Conservation (phyloP, 176 grass and related monocot genomes). For the Zoysia japonica region DNA sequence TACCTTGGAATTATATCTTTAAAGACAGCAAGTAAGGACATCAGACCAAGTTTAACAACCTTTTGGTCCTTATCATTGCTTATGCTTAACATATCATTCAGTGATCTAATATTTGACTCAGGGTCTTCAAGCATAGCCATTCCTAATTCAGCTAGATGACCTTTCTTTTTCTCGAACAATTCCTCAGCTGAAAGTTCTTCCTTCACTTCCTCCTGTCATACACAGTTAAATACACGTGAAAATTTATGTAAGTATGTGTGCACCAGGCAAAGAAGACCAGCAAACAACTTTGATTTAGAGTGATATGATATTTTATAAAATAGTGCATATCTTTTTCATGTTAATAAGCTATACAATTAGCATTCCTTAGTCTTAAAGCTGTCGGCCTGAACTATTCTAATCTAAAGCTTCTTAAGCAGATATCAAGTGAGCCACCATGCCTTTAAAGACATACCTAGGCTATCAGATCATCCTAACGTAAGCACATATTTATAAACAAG, state of each 20-base stretch:
- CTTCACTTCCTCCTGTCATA: conserved; percentile 72
- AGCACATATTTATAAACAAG: conserved; percentile 15
- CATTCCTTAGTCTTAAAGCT: not conserved
- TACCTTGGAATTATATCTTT: conserved; percentile 84
- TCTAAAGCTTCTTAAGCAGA: not conserved
- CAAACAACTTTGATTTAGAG: not conserved
- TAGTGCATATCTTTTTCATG: not conserved
- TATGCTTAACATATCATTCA: conserved; percentile 80
- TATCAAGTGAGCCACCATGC: not conserved
- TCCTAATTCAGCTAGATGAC: conserved; percentile 83
- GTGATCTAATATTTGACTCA: conserved; percentile 78
- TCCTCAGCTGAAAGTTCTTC: conserved; percentile 95
- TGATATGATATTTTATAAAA: conserved; percentile 5
- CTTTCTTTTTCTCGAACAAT: conserved; percentile 83
- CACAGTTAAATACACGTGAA: conserved; percentile 16
- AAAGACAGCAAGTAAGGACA: conserved; percentile 94
- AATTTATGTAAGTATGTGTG: not conserved
- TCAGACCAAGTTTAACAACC: conserved; percentile 78
- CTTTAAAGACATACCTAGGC: not conserved
- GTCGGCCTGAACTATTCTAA: not conserved
- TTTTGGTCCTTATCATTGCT: conserved; percentile 74
- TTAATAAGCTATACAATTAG: not conserved
- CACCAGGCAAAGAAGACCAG: conserved; percentile 2
- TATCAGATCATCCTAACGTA: not conserved
- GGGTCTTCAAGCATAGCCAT: conserved; percentile 88